Evolutionary conservation across 192 early-diverging fungal species (phyloP), one percentile per base, ranked within the genome.

Genomic region (Coemansia sp.): DNA sequence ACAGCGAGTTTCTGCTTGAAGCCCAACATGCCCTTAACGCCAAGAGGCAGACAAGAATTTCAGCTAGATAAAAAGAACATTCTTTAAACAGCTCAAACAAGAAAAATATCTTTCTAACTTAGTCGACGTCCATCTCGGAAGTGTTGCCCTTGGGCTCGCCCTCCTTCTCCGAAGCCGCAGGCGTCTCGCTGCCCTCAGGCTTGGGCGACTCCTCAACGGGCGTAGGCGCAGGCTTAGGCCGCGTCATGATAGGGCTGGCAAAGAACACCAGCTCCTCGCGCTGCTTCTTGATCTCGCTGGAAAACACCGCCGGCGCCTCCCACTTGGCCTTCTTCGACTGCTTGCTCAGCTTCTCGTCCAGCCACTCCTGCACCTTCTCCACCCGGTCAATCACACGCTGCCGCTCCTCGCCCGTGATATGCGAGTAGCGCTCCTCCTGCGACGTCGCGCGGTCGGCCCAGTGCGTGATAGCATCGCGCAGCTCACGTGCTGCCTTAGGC

Each of bases 201-300:
- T 65, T 72, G 45, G 58, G 34, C 53, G 47, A 48, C 52, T 69
- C 64, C 45, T 71, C 67, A 10, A 37, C 34, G 39, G 84, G 79
- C 75, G 86, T 84, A 53, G 73, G 81, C 71, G 86, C 83, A 44
- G 93, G 93, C 87, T 96, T 96, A 75, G 94, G 93, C 72, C 89
- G 91, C 80, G 82, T 88, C 61, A 95, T 75, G 60, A 96, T 88
- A 9, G 92, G 88, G 42, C 64, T 85, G 40, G 90, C 88, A 69
- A 86, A 87, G 71, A 81, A 78, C 60, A 70, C 73, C 33, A 97
- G 64, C 41, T 71, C 64, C 46, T 91, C 87, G 53, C 84, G 83
- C 78, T 96, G 87, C 64, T 63, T 71, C 74, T 81, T 59, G 69
- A 98, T 91, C 64, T 91, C 84, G 43, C 74, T 81, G 47, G 83